Conservation (phyloP, 2,329 filamentous ascomycete species). For the Colletotrichum chlorophyti region DNA sequence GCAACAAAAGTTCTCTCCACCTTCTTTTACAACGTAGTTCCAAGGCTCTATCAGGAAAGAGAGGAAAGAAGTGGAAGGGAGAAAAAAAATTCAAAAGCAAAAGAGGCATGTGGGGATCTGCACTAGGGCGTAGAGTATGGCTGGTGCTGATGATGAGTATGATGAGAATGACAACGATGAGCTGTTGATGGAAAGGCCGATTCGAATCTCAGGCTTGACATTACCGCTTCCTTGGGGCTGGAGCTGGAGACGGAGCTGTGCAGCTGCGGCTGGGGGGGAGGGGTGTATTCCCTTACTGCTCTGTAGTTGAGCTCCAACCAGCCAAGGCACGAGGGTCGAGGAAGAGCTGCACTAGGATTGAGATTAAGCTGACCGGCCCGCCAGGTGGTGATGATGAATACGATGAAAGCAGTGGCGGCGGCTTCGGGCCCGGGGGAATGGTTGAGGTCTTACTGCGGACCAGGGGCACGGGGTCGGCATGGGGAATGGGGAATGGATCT, state of each 20-base stretch:
- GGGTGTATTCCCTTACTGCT: neutral
- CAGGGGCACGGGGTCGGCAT: neutral
- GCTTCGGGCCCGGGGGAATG: conserved; percentile 19
- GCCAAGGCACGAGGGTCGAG: neutral
- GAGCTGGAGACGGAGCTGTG: too few species aligned
- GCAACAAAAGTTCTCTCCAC: neutral
- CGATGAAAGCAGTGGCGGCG: neutral
- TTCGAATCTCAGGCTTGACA: too few species aligned
- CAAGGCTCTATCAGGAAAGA: neutral
- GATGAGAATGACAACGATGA: too few species aligned
- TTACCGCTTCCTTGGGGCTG: too few species aligned
- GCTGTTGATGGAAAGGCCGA: too few species aligned
- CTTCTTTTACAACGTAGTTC: neutral
- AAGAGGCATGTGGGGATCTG: too few species aligned
- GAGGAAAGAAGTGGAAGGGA: neutral
- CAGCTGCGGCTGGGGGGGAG: too few species aligned
- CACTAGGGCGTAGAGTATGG: too few species aligned
- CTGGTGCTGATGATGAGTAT: too few species aligned
- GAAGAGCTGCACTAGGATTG: conserved; percentile 12
- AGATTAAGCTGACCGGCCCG: neutral
- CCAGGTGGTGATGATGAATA: neutral
- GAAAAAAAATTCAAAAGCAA: too few species aligned
- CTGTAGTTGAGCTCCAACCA: neutral
- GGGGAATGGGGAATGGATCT: too few species aligned
- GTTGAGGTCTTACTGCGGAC: conserved; percentile 4